Conservation (phyloP, 2,329 filamentous ascomycete species). For the Phoma sp. region DNA sequence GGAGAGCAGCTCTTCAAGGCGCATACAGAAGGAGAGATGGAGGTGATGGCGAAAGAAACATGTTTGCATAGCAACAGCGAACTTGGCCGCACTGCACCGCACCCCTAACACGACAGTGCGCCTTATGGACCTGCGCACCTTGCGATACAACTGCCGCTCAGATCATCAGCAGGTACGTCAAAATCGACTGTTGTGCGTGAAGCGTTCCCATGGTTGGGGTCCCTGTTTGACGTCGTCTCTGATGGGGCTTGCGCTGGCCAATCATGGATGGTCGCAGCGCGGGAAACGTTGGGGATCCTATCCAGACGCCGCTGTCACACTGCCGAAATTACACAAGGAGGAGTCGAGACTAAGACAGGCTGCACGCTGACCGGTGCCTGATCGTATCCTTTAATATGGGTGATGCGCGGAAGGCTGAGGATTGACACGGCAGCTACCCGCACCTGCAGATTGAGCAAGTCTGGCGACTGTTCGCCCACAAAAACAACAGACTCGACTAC, state of each 20-base stretch:
- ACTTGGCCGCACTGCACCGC: background rate
- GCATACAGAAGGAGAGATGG: conserved; percentile 16
- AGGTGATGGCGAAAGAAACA: background rate
- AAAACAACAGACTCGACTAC: background rate
- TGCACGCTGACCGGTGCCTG: conserved; percentile 9
- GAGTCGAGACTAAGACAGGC: conserved; percentile 5
- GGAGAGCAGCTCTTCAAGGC: conserved; percentile 29
- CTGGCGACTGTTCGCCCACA: background rate
- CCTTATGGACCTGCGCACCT: conserved; percentile 6
- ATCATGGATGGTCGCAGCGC: conserved; percentile 12
- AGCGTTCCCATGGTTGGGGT: conserved; percentile 7
- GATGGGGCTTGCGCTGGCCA: conserved; percentile 18
- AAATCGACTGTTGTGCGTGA: conserved; percentile 20
- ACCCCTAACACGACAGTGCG: conserved; percentile 13
- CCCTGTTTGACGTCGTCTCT: conserved; percentile 19
- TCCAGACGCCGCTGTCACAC: conserved; percentile 17
- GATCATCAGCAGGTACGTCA: conserved; percentile 9
- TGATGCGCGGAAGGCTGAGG: conserved; percentile 15
- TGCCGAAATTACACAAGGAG: conserved; percentile 21
- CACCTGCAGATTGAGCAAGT: conserved; percentile 9
- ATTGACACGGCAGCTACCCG: conserved; percentile 16
- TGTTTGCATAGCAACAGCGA: conserved; percentile 2
- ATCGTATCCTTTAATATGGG: conserved; percentile 2
- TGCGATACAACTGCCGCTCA: conserved; percentile 12
- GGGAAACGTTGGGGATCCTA: conserved; percentile 13